Base-by-base conservation (phyloP, 2,329 filamentous ascomycete genomes). In the Teratosphaeria nubilosa region DNA sequence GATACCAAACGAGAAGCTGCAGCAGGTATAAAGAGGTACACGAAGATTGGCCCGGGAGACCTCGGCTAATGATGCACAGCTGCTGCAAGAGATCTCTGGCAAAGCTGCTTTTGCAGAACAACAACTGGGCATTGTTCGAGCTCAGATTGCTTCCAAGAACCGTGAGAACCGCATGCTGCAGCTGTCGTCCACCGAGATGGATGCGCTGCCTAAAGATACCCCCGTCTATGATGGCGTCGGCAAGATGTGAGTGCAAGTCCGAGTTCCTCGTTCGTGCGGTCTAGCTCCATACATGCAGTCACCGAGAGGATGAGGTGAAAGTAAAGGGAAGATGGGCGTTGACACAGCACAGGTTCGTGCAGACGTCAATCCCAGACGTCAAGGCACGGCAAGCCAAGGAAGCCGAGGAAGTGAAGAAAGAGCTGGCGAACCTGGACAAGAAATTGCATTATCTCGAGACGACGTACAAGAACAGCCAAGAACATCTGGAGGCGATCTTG, bases 211-310 rank as follows among this genome's bases (percentile, higher is more conserved):
- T 3, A 72, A 82, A 20, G 82, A 86, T 53, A 94, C 90, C 0
- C 86, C 86, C 32, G 84, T 96, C 30, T 99, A 97, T 69, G 92
- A 97, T 75, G 92, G 92, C 5, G 87, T 97, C 11, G 94, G 94
- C 55, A 99, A 97, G 77, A 97, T 99, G 94, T 96, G 75, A 61
- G 65, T 22, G 25, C 31, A 37, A 13, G 55, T 20, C 11, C 22
- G 5, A 20, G n/a, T n/a, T n/a, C 24, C 20, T 37, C 14, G 27
- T 34, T 16, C 31, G 31, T 24, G 5, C n/a, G 16, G n/a, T 48
- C 2, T 5, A 22, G n/a, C n/a, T 24, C 41, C n/a, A 48, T 9
- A 32, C 31, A 9, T 25, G 16, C 50, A 32, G 24, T 32, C 20
- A 13, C 9, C 14, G 31, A 5, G 41, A 5, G 41, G 9, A 22